These are phyloP conservation scores for Clonostachys solani DNA, from an alignment of 2,329 filamentous ascomycete genomes.

Conservation along the genomic window DNA sequence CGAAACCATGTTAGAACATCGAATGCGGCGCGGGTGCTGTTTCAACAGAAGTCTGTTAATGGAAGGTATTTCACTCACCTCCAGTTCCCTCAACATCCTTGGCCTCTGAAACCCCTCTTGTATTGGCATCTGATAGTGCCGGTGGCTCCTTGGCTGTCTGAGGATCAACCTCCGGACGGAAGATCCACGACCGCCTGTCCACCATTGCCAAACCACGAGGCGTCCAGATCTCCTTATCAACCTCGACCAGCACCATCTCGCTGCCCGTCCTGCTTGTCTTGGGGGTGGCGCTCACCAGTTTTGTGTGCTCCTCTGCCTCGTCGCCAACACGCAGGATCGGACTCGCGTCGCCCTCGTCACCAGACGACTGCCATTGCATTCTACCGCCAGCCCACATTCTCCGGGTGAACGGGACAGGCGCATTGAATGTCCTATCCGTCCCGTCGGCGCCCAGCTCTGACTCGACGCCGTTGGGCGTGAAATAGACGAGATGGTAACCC, in stretches of 20 bases:
- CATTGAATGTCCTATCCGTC: constrained; percentile 56
- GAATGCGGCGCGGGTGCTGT: not conserved
- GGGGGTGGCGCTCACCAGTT: constrained; percentile 43
- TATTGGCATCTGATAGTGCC: constrained; percentile 8
- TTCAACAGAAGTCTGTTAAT: not conserved
- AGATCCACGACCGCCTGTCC: constrained; percentile 50
- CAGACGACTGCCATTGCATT: constrained; percentile 39
- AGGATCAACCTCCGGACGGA: constrained; percentile 27
- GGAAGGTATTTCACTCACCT: not conserved
- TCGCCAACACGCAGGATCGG: constrained; percentile 45
- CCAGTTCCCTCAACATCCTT: constrained; percentile 11
- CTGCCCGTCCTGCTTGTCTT: constrained; percentile 51
- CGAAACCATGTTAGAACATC: not conserved
- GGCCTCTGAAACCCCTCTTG: constrained; percentile 13
- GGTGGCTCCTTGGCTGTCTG: constrained; percentile 7
- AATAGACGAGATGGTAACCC: constrained; percentile 61
- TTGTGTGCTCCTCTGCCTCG: constrained; percentile 50
- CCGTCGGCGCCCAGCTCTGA: constrained; percentile 53
- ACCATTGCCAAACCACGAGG: constrained; percentile 44
- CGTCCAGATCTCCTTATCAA: constrained; percentile 56
- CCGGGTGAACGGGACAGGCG: constrained; percentile 53
- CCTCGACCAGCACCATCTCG: constrained; percentile 61
- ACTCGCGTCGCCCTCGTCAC: not conserved
- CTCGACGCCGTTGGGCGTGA: constrained; percentile 53
- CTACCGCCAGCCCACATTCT: constrained; percentile 66